Percentiles rank a stretch among this genome's conserved stretches.
phyloP scores from a whole-genome alignment of 371 early-diverging fungal species.

The Actinomortierella wolfii region DNA sequence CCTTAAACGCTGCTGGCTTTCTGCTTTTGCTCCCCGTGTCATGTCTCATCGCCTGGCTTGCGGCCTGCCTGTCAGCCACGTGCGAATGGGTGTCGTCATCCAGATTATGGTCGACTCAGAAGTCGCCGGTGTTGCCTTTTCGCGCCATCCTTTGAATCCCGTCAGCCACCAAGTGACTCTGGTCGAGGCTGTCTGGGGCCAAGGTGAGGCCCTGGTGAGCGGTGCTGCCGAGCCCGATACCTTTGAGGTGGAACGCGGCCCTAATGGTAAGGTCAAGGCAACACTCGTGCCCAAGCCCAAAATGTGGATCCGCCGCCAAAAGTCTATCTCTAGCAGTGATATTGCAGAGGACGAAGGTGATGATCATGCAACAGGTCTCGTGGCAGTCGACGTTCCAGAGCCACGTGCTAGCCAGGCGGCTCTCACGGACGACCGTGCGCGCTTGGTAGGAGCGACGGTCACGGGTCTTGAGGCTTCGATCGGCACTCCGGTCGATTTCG shows the following conservation, averaged over 20 bases:
- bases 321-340: too few species aligned
- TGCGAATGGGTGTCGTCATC: conserved; percentile 46
- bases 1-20: conserved; percentile 45
- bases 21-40: conserved; percentile 46
- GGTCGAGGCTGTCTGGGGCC: conserved; percentile 46
- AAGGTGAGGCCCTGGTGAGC: conserved; percentile 43
- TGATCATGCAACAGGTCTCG: conserved; percentile 28
- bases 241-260: conserved; percentile 41
- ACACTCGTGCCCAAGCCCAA: conserved; percentile 41
- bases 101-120: conserved; percentile 47
- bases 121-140: conserved; percentile 46
- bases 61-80: conserved; percentile 28
- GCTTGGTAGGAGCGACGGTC: conserved; percentile 29
- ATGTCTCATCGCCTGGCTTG: conserved; percentile 45
- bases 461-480: conserved; percentile 29
- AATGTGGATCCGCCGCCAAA: conserved; percentile 47
- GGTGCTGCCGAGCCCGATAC: conserved; percentile 47
- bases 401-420: conserved; percentile 31
- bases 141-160: conserved; percentile 44
- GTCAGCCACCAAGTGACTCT: conserved; percentile 33
- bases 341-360: conserved; percentile 10
- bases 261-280: conserved; percentile 36
- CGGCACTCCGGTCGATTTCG: conserved; percentile 43
- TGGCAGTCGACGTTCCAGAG: conserved; percentile 33
- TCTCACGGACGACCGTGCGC: conserved; percentile 29